A percentile compares a stretch with the other conserved stretches of the same genome.
phyloP scores from a whole-genome alignment of 108 stramenopile species.

The Tribonema minus region DNA sequence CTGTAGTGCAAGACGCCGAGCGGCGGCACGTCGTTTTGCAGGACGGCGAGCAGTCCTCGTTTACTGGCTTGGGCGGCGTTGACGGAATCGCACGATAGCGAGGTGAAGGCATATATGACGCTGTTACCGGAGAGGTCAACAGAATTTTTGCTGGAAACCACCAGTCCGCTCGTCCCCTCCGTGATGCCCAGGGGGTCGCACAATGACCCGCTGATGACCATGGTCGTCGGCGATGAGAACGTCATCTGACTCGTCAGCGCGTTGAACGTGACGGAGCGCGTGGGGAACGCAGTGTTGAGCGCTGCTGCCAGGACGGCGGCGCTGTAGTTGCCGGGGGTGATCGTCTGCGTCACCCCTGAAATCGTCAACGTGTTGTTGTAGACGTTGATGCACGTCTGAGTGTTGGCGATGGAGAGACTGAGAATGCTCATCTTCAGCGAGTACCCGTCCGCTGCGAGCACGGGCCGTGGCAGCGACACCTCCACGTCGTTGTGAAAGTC shows the following conservation, averaged over 20 bases:
- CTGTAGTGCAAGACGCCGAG: too few species aligned
- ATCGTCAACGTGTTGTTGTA: background rate
- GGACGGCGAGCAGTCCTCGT: too few species aligned
- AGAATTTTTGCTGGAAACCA: background rate
- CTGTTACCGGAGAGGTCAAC: background rate
- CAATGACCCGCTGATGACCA: background rate
- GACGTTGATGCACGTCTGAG: background rate
- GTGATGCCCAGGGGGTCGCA: background rate
- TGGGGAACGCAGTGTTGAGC: background rate
- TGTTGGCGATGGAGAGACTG: background rate
- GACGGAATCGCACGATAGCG: too few species aligned
- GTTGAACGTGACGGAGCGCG: background rate
- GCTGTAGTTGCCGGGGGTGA: background rate
- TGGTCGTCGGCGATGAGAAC: background rate
- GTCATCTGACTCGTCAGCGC: background rate
- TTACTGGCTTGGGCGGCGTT: too few species aligned
- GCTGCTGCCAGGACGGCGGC: background rate
- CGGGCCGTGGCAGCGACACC: background rate
- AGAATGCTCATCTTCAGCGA: background rate
- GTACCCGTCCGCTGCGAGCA: background rate
- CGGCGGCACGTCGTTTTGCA: too few species aligned
- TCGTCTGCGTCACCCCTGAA: background rate
- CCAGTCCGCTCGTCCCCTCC: background rate
- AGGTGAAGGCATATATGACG: too few species aligned
- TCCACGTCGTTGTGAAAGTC: too few species aligned